Percentiles rank a stretch among this genome's conserved stretches.
Conservation (phyloP, 371 early-diverging fungal genomes). For the Mucor mucedo region DNA sequence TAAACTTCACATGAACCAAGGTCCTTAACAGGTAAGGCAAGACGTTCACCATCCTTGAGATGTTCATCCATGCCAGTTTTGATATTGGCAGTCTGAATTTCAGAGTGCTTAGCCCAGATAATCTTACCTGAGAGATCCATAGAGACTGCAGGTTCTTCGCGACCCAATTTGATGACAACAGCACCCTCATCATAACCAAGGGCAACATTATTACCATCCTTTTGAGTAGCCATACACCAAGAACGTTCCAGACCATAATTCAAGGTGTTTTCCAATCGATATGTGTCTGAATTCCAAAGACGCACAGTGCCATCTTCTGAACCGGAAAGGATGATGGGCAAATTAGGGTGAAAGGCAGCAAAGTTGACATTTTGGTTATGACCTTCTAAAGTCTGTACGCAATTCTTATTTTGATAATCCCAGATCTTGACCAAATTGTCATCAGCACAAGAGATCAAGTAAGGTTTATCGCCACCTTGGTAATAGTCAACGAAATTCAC, state of each 20-base stretch:
- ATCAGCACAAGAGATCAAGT: conserved; percentile 91
- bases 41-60: conserved; percentile 91
- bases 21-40: conserved; percentile 88
- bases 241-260: conserved; percentile 97
- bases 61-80: conserved; percentile 77
- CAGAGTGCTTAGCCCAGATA: conserved; percentile 97
- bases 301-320: conserved; percentile 97
- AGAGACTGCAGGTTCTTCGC: conserved; percentile 95
- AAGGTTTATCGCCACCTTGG: conserved; percentile 94
- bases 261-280: conserved; percentile 92
- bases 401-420: conserved; percentile 99
- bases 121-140: conserved; percentile 98
- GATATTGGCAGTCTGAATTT: conserved; percentile 93
- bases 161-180: conserved; percentile 91
- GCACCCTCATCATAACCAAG: conserved; percentile 97
- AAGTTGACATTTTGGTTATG: conserved; percentile 98
- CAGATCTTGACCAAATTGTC: conserved; percentile 95
- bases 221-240: conserved; percentile 90
- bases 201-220: conserved; percentile 89
- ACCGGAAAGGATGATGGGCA: conserved; percentile 96
- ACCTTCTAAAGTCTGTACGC: conserved; percentile 97
- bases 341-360: conserved; percentile 94
- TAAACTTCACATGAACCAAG: conserved; percentile 97
- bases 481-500: conserved; percentile 96
- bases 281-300: conserved; percentile 98